Percentiles rank a stretch among this genome's conserved stretches.
phyloP scores from a whole-genome alignment of 2,329 filamentous ascomycete species.

The Colletotrichum brevisporum region DNA sequence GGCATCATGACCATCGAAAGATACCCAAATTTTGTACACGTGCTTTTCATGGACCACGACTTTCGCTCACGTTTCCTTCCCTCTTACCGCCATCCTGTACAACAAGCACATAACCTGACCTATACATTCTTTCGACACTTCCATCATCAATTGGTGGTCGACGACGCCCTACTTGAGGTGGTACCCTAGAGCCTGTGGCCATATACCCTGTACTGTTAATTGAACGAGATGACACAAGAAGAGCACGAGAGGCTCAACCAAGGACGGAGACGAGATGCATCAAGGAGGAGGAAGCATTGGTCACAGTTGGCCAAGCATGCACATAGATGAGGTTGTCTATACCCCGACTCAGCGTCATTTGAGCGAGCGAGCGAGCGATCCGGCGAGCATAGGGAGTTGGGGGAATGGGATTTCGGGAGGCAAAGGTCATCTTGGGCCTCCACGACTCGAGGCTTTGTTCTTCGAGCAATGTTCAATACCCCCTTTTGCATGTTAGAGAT shows the following conservation, averaged over 20 bases:
- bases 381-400: slow-evolving; percentile 33
- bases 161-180: slow-evolving; percentile 11
- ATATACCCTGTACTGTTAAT: slow-evolving; percentile 40
- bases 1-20: slow-evolving; percentile 4
- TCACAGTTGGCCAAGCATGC: slow-evolving; percentile 25
- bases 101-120: slow-evolving; percentile 29
- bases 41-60: slow-evolving; percentile 26
- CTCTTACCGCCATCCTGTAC: slow-evolving; percentile 19
- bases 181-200: slow-evolving; percentile 13
- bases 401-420: slow-evolving; percentile 22
- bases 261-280: slow-evolving; percentile 6
- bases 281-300: background rate
- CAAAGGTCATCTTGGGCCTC: slow-evolving; percentile 17
- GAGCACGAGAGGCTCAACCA: slow-evolving; percentile 27
- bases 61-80: slow-evolving; percentile 36
- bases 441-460: slow-evolving; percentile 16
- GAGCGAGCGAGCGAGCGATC: slow-evolving; percentile 35
- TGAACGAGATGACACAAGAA: slow-evolving; percentile 18
- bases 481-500: slow-evolving; percentile 37
- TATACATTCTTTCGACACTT: slow-evolving; percentile 22
- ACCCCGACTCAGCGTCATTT: slow-evolving; percentile 40
- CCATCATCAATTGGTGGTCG: slow-evolving; percentile 13
- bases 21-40: slow-evolving; percentile 23
- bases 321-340: slow-evolving; percentile 39
- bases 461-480: slow-evolving; percentile 35